These are phyloP conservation scores for Fraxinus dipetala DNA, from an alignment of 305 asterid genomes.

Conservation along the genomic window DNA sequence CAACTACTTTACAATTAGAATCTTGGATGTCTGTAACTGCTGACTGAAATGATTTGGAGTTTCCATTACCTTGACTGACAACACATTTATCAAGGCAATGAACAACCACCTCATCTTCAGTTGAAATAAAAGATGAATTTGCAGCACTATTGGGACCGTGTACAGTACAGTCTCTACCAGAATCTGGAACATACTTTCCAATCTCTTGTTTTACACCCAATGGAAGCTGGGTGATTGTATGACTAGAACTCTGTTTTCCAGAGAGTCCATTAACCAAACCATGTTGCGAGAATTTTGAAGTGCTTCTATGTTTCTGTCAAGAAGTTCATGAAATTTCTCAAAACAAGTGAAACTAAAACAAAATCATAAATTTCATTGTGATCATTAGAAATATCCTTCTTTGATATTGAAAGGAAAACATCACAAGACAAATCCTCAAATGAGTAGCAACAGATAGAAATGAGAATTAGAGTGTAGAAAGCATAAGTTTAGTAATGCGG, in stretches of 20 bases:
- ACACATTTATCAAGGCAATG: constrained; percentile 49
- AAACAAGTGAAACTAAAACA: constrained; percentile 13
- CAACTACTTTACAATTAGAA: constrained; percentile 35
- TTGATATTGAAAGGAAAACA: constrained; percentile 4
- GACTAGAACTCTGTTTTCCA: constrained; percentile 45
- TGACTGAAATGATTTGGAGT: constrained; percentile 29
- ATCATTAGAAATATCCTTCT: neutral
- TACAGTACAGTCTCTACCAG: constrained; percentile 33
- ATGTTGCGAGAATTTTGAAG: constrained; percentile 58
- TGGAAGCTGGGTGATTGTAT: constrained; percentile 33
- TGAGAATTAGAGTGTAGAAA: neutral
- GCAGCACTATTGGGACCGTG: constrained; percentile 29
- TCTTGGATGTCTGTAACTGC: constrained; percentile 22
- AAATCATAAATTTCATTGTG: constrained; percentile 14
- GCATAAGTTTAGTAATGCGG: neutral
- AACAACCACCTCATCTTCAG: constrained; percentile 35
- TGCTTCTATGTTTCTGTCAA: constrained; percentile 84
- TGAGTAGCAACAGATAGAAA: constrained; percentile 12
- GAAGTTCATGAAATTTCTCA: constrained; percentile 24
- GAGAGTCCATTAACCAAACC: constrained; percentile 65
- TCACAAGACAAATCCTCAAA: constrained; percentile 1
- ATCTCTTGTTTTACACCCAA: constrained; percentile 32
- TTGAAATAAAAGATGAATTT: constrained; percentile 28
- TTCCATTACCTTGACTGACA: constrained; percentile 45
- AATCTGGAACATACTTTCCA: constrained; percentile 29